Conservation (phyloP, 371 early-diverging fungal species). For the Zychaea mexicana region DNA sequence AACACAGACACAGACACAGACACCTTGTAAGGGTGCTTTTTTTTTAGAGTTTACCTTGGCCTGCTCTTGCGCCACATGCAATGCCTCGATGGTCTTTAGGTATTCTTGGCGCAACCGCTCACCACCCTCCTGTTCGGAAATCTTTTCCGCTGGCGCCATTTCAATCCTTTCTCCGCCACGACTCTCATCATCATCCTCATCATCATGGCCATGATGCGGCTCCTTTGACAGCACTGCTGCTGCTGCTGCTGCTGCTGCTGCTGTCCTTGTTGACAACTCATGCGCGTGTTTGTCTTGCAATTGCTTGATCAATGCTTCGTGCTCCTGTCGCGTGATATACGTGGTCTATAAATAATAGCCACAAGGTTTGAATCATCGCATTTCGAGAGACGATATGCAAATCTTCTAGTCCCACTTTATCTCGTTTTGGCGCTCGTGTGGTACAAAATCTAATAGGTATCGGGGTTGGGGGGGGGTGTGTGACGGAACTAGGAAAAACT, state of each 20-base stretch:
- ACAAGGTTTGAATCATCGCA: no score
- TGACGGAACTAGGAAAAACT: neutral
- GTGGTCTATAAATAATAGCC: neutral
- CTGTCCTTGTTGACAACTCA: neutral
- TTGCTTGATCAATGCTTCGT: slow-evolving; percentile 1
- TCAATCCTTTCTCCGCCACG: neutral
- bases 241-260: no score
- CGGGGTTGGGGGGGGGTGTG: neutral
- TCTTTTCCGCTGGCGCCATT: neutral
- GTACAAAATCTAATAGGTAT: neutral
- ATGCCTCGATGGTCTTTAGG: neutral
- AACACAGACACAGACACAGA: neutral
- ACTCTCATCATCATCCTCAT: no score
- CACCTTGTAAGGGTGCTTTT: neutral
- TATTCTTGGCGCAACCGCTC: neutral
- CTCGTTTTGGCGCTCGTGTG: no score
- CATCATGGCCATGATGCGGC: neutral
- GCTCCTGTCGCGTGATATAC: neutral
- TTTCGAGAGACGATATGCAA: no score
- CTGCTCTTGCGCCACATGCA: slow-evolving; percentile 3
- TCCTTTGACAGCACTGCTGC: neutral
- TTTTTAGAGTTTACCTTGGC: neutral
- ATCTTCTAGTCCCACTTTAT: no score
- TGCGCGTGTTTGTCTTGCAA: neutral
- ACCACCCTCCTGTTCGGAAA: neutral